Evolutionary conservation across 2,329 filamentous ascomycete species (phyloP), one percentile per base, ranked within the genome.

Genomic region (Coniosporium tulheliwenetii): DNA sequence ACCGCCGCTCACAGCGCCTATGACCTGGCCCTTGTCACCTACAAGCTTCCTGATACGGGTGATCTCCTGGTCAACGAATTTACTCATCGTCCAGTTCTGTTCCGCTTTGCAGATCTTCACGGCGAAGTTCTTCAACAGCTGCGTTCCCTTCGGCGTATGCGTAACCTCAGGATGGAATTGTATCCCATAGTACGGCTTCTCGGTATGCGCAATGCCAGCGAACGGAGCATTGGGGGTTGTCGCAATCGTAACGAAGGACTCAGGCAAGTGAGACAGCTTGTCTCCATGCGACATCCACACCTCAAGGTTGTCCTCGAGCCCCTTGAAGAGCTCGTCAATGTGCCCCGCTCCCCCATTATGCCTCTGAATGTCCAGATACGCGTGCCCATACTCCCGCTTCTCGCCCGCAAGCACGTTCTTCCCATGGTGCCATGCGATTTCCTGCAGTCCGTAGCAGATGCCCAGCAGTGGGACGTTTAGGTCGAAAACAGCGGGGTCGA

Each of bases 141-240:
- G 66, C 8, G 58, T 79, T 30, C 87, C 86, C 42, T 72, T 67
- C 8, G 74, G 70, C 0, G 81, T 86, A 54, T 85, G 77, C 10
- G 73, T 79, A 41, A 94, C 73, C 58, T 95, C 87, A 1, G 87
- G 86, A 60, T 94, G 87, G 59, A 94, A 89, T 56, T 95, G 87
- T 37, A 94, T 74, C 41, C 81, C 84, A 53, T 78, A 93, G 50
- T 84, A 78, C 19, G 78, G 77, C 65, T 80, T 76, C 8, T 63
- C 61, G 56, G 75, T 55, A 56, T 86, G 81, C 13, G 79, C 81
- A 50, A 89, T 93, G 43, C 76, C 85, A 9, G 87, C 87, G 50
- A 74, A 93, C 16, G 79, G 75, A 1, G 82, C 77, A 63, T 91
- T 93, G 39, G 67, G 56, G 2, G 85, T 89, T 4, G 70, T 79